Evolutionary conservation across 495 filamentous ascomycete species (phyloP).

Genomic region (Neurospora discreta): DNA sequence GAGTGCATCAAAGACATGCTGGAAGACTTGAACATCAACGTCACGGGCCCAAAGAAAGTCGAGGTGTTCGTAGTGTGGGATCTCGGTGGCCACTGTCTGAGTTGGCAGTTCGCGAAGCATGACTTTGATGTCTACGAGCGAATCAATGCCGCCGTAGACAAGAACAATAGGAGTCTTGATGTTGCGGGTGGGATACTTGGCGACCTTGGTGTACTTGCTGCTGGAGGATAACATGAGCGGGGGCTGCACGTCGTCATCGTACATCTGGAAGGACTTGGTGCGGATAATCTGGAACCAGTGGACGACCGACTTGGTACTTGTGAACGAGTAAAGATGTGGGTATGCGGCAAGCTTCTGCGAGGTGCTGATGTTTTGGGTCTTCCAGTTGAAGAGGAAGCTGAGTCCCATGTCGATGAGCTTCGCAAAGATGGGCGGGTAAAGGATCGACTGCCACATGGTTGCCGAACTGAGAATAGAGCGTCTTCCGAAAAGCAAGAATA

Average conservation of each 20-base stretch:
- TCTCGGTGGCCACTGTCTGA: slow-evolving; percentile 71
- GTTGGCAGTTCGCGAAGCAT: slow-evolving; percentile 82
- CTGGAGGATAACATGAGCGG: slow-evolving; percentile 28
- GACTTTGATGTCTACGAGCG: slow-evolving; percentile 84
- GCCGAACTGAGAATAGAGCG: slow-evolving; percentile 85
- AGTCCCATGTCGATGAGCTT: slow-evolving; percentile 78
- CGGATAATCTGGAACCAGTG: slow-evolving; percentile 99
- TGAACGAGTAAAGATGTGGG: slow-evolving; percentile 90
- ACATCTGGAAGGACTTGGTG: slow-evolving; percentile 93
- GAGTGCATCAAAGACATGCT: slow-evolving; percentile 78
- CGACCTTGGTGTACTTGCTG: slow-evolving; percentile 64
- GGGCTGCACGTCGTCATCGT: slow-evolving; percentile 78
- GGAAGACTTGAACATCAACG: slow-evolving; percentile 75
- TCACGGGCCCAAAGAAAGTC: slow-evolving; percentile 95
- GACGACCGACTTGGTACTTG: slow-evolving; percentile 87
- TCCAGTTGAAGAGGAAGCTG: slow-evolving; percentile 80
- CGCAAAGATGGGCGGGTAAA: slow-evolving; percentile 91
- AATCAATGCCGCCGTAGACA: slow-evolving; percentile 87
- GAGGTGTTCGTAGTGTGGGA: slow-evolving; percentile 88
- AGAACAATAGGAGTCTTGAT: slow-evolving; percentile 93
- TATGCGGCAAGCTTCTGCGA: slow-evolving; percentile 96
- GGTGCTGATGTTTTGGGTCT: slow-evolving; percentile 68
- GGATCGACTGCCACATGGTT: slow-evolving; percentile 93
- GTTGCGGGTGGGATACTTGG: slow-evolving; percentile 90
- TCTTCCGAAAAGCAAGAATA: slow-evolving; percentile 92